A percentile compares a stretch with the other conserved stretches of the same genome.
phyloP scores from a whole-genome alignment of 148 eudicot genomes.

The Tetragonia tetragonoides region DNA sequence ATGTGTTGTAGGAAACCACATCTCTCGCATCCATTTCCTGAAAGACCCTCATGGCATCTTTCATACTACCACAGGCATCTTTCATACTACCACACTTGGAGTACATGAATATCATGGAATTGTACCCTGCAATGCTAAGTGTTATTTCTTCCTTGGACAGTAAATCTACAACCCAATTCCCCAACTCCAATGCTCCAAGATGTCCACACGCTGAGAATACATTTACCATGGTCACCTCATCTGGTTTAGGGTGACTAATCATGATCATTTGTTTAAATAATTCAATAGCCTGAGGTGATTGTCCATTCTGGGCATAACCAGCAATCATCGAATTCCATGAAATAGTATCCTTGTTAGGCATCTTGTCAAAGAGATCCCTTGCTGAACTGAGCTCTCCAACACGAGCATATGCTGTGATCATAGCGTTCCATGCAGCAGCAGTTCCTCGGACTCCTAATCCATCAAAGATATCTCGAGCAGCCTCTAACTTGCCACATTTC shows the following conservation, averaged over 20 bases:
- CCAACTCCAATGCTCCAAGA: constrained; percentile 61
- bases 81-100: constrained; percentile 66
- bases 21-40: constrained; percentile 45
- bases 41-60: constrained; percentile 45
- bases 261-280: constrained; percentile 52
- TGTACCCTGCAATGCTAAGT: constrained; percentile 47
- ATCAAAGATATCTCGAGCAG: constrained; percentile 43
- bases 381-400: constrained; percentile 54
- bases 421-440: constrained; percentile 50
- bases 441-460: constrained; percentile 36
- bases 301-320: constrained; percentile 71
- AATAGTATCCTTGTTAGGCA: constrained; percentile 41
- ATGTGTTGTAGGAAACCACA: constrained; percentile 58
- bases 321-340: constrained; percentile 75
- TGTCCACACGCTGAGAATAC: constrained; percentile 72
- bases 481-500: constrained; percentile 48
- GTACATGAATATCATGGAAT: constrained; percentile 65
- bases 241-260: constrained; percentile 33
- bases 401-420: constrained; percentile 61
- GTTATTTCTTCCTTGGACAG: constrained; percentile 28
- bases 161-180: constrained; percentile 40
- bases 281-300: constrained; percentile 49
- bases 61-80: constrained; percentile 63
- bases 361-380: constrained; percentile 44
- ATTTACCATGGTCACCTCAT: constrained; percentile 61